Evolutionary conservation across 345 rosid species (phyloP), one percentile per base, ranked within the genome.

Genomic region (Corchorus olitorius): DNA sequence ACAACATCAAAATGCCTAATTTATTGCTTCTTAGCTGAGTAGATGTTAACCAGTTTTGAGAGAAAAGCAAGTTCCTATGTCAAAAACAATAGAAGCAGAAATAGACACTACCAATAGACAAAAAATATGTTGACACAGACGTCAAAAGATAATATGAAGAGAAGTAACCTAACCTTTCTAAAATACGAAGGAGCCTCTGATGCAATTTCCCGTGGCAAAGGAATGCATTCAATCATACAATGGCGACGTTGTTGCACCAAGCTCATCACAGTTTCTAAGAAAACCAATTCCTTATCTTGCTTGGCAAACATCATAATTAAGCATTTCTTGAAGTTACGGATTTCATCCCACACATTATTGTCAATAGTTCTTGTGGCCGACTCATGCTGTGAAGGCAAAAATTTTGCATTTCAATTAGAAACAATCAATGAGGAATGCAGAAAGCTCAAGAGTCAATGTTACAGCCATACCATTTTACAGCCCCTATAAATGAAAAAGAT

Each of bases 321-420:
- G 83, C 99, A 93, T 83, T 93, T 96, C 81, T 96, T 90, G 86
- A 91, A 93, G 66, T 93, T 93, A 4, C 95, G 93, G 49, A 96
- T 91, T 87, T 96, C 97, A 15, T 89, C 95, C 99, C 97, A 91
- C 60, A 89, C 89, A 74, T 84, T 85, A 82, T 90, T 86, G 77
- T 93, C 98, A 12, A 92, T 87, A 2, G 78, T 88, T 81, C 98
- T 91, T 56, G 93, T 82, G 53, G 95, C 81, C 41, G 92, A 87
- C 68, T 92, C 98, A 67, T 95, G 99, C 96, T 93, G 92, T 66
- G 37, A 71, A 81, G 56, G 20, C 65, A 65, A 39, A 70, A 27
- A 33, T 17, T 22, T n/a, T 8, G 22, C 56, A 33, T 35, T 45
- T 53, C 20, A 62, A 68, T 74, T 7, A 43, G 19, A 54, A 72